Evolutionary conservation across 208 protist species (phyloP).

Genomic region (Trypanosoma boissoni): DNA sequence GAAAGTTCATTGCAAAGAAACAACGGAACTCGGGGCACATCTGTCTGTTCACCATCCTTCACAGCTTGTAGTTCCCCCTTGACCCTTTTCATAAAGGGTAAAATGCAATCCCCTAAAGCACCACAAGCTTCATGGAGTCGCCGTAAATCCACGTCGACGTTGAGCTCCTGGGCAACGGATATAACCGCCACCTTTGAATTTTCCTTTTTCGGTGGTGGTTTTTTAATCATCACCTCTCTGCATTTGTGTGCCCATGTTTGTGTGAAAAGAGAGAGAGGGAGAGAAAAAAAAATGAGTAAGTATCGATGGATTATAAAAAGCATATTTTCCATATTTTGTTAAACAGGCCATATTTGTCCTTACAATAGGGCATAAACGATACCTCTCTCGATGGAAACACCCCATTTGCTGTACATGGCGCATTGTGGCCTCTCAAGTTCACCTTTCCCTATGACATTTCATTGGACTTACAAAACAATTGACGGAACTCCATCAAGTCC

Average conservation of each 20-base stretch:
- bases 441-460: slow-evolving; percentile 5
- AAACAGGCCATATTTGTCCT: slow-evolving; percentile 7
- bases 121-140: slow-evolving; percentile 57
- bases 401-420: not conserved
- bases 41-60: slow-evolving; percentile 77
- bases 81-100: slow-evolving; percentile 66
- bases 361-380: too few species aligned
- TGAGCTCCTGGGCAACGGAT: slow-evolving; percentile 57
- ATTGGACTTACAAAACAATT: slow-evolving; percentile 53
- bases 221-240: slow-evolving; percentile 22
- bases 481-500: slow-evolving; percentile 66
- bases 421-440: not conserved
- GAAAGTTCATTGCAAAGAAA: slow-evolving; percentile 57
- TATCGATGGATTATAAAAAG: too few species aligned
- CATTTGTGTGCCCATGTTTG: not conserved
- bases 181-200: slow-evolving; percentile 41
- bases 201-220: slow-evolving; percentile 33
- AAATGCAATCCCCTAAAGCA: slow-evolving; percentile 44
- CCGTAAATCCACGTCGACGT: slow-evolving; percentile 71
- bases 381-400: not conserved
- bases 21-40: slow-evolving; percentile 69
- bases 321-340: not conserved
- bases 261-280: not conserved
- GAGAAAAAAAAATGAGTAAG: not conserved
- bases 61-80: slow-evolving; percentile 64